Evolutionary conservation across 345 rosid species (phyloP).

Genomic region (Syzygium aqueum): DNA sequence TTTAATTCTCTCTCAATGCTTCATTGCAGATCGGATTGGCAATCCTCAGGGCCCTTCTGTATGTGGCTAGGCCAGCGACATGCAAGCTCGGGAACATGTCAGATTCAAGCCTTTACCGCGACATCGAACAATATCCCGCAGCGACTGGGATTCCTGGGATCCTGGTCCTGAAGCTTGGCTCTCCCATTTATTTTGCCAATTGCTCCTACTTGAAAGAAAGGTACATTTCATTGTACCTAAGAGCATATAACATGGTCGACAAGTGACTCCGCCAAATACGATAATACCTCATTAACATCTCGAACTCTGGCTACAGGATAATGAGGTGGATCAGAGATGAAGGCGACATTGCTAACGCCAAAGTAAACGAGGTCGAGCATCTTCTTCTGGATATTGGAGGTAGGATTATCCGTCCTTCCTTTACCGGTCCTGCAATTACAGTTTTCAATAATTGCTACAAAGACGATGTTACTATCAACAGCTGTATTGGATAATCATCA

Average conservation of each 20-base stretch:
- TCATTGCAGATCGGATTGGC: slow-evolving; percentile 39
- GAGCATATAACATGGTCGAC: not conserved
- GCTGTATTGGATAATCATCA: not conserved
- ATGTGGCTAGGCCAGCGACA: slow-evolving; percentile 65
- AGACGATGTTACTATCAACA: not conserved
- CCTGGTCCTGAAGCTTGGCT: slow-evolving; percentile 66
- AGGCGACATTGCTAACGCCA: slow-evolving; percentile 9
- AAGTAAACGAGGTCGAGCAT: slow-evolving; percentile 30
- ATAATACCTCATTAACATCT: not conserved
- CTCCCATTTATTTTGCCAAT: slow-evolving; percentile 85
- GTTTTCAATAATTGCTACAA: not conserved
- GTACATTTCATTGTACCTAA: slow-evolving; percentile 7
- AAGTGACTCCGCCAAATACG: not conserved
- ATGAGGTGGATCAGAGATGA: slow-evolving; percentile 60
- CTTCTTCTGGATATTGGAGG: slow-evolving; percentile 74
- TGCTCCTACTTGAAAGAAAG: slow-evolving; percentile 63
- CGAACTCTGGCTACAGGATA: slow-evolving; percentile 21
- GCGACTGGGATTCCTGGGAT: slow-evolving; percentile 31
- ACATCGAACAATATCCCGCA: slow-evolving; percentile 60
- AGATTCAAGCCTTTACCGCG: slow-evolving; percentile 49
- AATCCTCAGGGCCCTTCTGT: slow-evolving; percentile 52
- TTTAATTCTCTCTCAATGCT: not conserved
- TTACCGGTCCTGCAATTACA: not conserved
- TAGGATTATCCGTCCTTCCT: slow-evolving; percentile 1
- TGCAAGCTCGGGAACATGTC: slow-evolving; percentile 67